phyloP scores from a whole-genome alignment of 495 filamentous ascomycete species.

The Aspergillus nidulans region DNA sequence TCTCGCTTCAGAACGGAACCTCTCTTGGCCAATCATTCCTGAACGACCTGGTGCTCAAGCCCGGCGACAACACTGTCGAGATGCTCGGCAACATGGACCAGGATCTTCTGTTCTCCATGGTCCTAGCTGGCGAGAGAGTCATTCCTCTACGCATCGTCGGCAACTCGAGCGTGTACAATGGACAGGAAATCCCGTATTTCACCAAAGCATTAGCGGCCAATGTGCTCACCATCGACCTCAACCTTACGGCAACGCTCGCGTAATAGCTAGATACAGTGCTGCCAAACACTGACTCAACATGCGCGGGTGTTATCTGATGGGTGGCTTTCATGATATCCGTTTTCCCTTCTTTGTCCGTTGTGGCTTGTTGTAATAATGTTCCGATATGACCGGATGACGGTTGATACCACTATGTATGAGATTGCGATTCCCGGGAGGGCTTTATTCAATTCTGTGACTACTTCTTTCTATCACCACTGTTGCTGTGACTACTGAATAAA shows the following conservation, averaged over 20 bases:
- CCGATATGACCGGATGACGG: conserved; percentile 8
- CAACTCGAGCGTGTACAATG: conserved; percentile 53
- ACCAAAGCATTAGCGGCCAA: conserved; percentile 43
- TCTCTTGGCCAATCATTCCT: conserved; percentile 53
- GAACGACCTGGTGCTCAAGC: conserved; percentile 52
- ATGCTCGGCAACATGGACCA: conserved; percentile 31
- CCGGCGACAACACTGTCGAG: conserved; percentile 54
- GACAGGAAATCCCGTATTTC: conserved; percentile 59
- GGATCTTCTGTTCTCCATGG: neutral
- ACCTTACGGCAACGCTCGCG: conserved; percentile 36
- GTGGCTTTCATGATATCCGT: conserved; percentile 3
- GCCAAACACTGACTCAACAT: neutral
- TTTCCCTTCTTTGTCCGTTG: neutral
- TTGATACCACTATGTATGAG: conserved; percentile 7
- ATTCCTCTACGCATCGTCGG: neutral
- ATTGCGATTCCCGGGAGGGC: conserved; percentile 1
- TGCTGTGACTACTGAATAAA: conserved; percentile 7
- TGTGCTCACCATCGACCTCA: conserved; percentile 34
- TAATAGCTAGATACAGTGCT: neutral
- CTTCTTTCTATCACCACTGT: neutral
- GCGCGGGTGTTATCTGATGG: neutral
- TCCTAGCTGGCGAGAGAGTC: neutral
- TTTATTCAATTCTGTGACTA: neutral
- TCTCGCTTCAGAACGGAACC: conserved; percentile 43
- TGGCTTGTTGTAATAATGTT: conserved; percentile 3